Percentiles rank a stretch among this genome's conserved stretches.
These are phyloP conservation scores for Hordeum pubiflorum DNA, from an alignment of 202 grass and related monocot species.

Conservation along the genomic window DNA sequence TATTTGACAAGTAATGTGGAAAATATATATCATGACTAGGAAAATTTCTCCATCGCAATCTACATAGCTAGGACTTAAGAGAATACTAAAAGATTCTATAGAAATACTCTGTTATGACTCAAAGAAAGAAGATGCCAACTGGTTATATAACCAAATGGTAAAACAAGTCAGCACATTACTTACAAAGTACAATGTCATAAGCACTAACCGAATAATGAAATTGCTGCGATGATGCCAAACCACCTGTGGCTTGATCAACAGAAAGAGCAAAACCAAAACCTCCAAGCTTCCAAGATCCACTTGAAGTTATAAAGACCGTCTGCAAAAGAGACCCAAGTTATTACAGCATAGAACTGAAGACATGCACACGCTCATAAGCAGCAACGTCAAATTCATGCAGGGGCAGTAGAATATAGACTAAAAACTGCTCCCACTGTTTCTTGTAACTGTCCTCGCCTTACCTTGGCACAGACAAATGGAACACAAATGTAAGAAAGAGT, in stretches of 20 bases:
- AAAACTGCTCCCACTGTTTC: not conserved
- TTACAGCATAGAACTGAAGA: not conserved
- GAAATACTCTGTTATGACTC: not conserved
- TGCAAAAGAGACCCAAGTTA: conserved; percentile 29
- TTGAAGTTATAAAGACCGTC: conserved; percentile 91
- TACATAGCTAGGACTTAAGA: conserved; percentile 2
- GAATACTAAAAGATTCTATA: not conserved
- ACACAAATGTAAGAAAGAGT: not conserved
- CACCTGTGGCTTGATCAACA: conserved; percentile 62
- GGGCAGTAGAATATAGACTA: not conserved
- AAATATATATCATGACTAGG: not conserved
- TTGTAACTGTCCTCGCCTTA: not conserved
- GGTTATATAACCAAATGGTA: not conserved
- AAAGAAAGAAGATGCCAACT: not conserved
- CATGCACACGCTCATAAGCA: not conserved
- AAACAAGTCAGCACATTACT: not conserved
- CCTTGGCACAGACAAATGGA: not conserved
- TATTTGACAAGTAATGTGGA: not conserved
- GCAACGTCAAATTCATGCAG: not conserved
- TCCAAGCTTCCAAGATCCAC: conserved; percentile 98
- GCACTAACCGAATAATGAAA: conserved; percentile 96
- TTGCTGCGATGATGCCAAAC: conserved; percentile 68
- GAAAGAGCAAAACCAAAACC: conserved; percentile 94
- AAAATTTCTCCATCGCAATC: not conserved
- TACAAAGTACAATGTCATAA: conserved; percentile 3